Conservation (phyloP, 805 yeast genomes). For the Scheffersomyces lignosus region DNA sequence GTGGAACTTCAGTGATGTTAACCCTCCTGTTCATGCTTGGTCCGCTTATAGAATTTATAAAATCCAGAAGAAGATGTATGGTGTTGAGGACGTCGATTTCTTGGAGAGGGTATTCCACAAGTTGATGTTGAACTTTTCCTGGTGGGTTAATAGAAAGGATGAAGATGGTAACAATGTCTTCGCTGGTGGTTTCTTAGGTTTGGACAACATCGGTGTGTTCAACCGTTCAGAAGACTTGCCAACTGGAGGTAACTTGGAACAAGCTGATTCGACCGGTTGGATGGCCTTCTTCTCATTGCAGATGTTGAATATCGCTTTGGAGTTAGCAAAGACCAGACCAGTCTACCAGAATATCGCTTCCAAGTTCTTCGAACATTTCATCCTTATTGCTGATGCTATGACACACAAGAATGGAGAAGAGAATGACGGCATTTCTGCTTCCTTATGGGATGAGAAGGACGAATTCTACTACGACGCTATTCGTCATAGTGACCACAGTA, state of each 20-base stretch:
- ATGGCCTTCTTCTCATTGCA: slow-evolving; percentile 90
- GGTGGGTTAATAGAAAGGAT: slow-evolving; percentile 98
- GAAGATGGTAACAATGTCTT: slow-evolving; percentile 82
- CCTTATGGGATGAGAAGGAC: slow-evolving; percentile 88
- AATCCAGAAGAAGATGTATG: slow-evolving; percentile 81
- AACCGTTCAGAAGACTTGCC: slow-evolving; percentile 93
- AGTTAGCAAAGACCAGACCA: slow-evolving; percentile 78
- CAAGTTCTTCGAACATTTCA: slow-evolving; percentile 89
- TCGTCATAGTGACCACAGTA: slow-evolving; percentile 68
- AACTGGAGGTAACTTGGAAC: slow-evolving; percentile 86
- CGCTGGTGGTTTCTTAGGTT: slow-evolving; percentile 91
- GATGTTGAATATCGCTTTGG: slow-evolving; percentile 90
- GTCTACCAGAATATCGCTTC: slow-evolving; percentile 93
- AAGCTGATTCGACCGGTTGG: slow-evolving; percentile 97
- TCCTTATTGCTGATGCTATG: slow-evolving; percentile 93
- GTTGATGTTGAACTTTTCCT: slow-evolving; percentile 81
- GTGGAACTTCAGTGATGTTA: slow-evolving; percentile 95
- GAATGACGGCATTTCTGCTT: slow-evolving; percentile 44
- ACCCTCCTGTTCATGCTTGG: slow-evolving; percentile 98
- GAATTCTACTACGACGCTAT: slow-evolving; percentile 90
- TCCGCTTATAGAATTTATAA: slow-evolving; percentile 85
- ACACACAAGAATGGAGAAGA: slow-evolving; percentile 56
- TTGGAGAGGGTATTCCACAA: slow-evolving; percentile 93
- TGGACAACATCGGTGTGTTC: slow-evolving; percentile 90
- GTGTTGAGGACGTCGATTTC: slow-evolving; percentile 76